These are phyloP conservation scores for Coemansia sp. DNA, from an alignment of 192 early-diverging fungal genomes.

Conservation along the genomic window DNA sequence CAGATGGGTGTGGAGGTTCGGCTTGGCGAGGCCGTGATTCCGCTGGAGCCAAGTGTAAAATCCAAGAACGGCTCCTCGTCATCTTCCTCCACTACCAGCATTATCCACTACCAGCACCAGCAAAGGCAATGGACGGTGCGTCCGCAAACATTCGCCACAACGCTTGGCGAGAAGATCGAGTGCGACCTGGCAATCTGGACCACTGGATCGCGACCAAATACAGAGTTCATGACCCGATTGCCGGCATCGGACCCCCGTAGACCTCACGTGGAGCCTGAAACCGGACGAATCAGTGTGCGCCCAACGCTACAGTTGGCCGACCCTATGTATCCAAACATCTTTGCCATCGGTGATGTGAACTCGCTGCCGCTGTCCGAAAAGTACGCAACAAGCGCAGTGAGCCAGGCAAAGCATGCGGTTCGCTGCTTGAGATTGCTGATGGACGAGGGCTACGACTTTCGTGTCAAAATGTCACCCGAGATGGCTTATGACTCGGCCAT, in stretches of 20 bases:
- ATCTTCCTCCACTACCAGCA: not conserved
- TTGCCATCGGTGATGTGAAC: conserved; percentile 60
- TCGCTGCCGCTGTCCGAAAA: conserved; percentile 48
- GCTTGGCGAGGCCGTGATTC: conserved; percentile 26
- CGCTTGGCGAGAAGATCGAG: conserved; percentile 48
- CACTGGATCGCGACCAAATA: conserved; percentile 52
- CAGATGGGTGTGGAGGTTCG: conserved; percentile 36
- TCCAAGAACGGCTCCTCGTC: conserved; percentile 13
- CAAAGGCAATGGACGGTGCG: conserved; percentile 20
- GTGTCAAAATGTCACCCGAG: conserved; percentile 32
- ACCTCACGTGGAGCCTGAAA: conserved; percentile 40
- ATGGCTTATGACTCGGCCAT: conserved; percentile 27
- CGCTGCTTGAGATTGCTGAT: conserved; percentile 33
- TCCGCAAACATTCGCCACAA: conserved; percentile 24
- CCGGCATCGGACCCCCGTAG: conserved; percentile 16
- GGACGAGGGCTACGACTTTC: conserved; percentile 43
- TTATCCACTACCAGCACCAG: conserved; percentile 4
- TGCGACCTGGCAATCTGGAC: conserved; percentile 62
- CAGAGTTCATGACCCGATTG: conserved; percentile 56
- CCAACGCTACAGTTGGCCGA: conserved; percentile 57
- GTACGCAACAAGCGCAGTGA: conserved; percentile 39
- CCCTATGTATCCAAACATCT: conserved; percentile 52
- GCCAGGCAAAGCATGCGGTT: conserved; percentile 42
- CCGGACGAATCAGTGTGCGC: conserved; percentile 52
- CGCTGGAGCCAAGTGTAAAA: conserved; percentile 6